These are phyloP conservation scores for Mycena sp. DNA, from an alignment of 1,284 basidiomycete genomes.

Conservation along the genomic window DNA sequence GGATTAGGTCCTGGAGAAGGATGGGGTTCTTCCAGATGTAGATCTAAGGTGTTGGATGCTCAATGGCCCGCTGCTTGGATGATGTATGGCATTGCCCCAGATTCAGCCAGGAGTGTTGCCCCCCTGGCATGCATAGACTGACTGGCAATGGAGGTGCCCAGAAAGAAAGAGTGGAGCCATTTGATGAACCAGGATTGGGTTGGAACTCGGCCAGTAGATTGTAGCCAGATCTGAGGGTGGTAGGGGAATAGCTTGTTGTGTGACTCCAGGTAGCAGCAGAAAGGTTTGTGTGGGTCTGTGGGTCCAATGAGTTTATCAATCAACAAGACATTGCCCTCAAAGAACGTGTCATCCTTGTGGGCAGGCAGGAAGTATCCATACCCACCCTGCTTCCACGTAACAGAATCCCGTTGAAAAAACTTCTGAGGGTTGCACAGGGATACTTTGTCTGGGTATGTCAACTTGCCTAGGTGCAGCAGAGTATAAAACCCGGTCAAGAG, in stretches of 20 bases:
- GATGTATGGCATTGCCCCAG: no score
- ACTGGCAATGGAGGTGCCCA: neutral
- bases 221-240: no score
- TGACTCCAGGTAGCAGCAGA: neutral
- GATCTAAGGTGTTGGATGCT: no score
- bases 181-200: conserved; percentile 8
- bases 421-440: neutral
- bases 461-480: conserved; percentile 30
- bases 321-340: conserved; percentile 36
- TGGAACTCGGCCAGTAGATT: no score
- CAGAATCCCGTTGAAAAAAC: conserved; percentile 23
- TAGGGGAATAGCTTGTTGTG: conserved; percentile 32
- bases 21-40: no score
- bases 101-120: no score
- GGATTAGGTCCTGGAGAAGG: no score
- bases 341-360: conserved; percentile 45
- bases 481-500: conserved; percentile 39
- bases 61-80: no score
- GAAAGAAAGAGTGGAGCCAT: no score
- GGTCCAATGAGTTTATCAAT: conserved; percentile 11
- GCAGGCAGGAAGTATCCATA: conserved; percentile 39
- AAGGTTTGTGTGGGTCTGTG: no score
- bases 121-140: no score
- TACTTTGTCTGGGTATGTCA: no score
- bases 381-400: neutral